A percentile compares a stretch with the other conserved stretches of the same genome.
phyloP scores from a whole-genome alignment of 306 rosid genomes.

The Casuarina glauca region DNA sequence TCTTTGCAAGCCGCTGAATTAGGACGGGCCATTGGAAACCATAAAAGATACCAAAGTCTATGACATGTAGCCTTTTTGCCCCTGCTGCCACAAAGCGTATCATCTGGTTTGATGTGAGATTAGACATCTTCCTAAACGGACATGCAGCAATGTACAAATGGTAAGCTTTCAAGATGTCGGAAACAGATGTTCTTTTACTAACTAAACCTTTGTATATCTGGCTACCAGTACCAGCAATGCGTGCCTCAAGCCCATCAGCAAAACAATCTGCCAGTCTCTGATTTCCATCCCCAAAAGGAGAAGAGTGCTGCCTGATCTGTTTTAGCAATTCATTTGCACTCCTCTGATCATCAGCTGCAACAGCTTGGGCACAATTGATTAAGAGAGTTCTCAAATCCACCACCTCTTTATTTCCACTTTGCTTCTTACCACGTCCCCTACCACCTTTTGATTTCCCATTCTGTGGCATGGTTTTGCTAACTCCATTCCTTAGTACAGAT shows the following conservation, averaged over 20 bases:
- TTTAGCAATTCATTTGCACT: constrained; percentile 69
- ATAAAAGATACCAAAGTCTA: constrained; percentile 91
- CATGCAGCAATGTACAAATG: constrained; percentile 84
- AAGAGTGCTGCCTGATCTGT: constrained; percentile 72
- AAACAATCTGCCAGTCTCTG: constrained; percentile 85
- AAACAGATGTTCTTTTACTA: constrained; percentile 66
- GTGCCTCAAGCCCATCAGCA: constrained; percentile 95
- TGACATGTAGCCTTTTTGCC: constrained; percentile 63
- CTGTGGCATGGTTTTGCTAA: constrained; percentile 25
- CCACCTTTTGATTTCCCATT: constrained; percentile 56
- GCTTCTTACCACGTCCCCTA: constrained; percentile 76
- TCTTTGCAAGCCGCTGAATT: constrained; percentile 56
- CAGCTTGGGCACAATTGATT: constrained; percentile 84
- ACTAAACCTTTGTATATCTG: constrained; percentile 86
- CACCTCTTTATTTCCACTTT: constrained; percentile 60
- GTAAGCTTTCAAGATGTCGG: constrained; percentile 75
- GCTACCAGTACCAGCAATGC: constrained; percentile 96
- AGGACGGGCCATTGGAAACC: constrained; percentile 98
- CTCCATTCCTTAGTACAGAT: too few relatives aligned
- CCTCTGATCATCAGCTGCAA: constrained; percentile 85
- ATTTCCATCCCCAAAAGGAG: constrained; percentile 78
- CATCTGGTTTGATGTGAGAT: constrained; percentile 62
- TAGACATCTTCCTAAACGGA: constrained; percentile 73
- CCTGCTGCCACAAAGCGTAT: constrained; percentile 39
- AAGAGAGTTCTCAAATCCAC: constrained; percentile 86